These are phyloP conservation scores for Clohesyomyces aquaticus DNA, from an alignment of 495 filamentous ascomycete species.

Conservation along the genomic window DNA sequence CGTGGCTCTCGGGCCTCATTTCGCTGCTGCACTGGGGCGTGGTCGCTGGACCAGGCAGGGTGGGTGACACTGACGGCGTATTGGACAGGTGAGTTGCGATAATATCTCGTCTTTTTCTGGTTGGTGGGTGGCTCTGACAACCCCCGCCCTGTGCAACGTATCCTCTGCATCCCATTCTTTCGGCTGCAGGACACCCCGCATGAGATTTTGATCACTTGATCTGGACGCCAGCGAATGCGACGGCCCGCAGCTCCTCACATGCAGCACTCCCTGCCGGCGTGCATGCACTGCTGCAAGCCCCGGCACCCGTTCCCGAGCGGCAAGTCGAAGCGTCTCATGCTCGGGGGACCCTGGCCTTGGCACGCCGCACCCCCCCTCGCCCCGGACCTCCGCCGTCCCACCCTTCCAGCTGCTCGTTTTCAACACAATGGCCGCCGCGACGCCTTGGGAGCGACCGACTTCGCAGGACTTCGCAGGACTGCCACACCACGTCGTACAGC, in stretches of 20 bases:
- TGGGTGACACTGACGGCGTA: slow-evolving; percentile 73
- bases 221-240: slow-evolving; percentile 42
- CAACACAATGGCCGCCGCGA: background rate
- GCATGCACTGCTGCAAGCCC: slow-evolving; percentile 41
- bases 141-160: slow-evolving; percentile 15
- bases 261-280: slow-evolving; percentile 48
- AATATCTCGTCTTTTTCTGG: slow-evolving; percentile 33
- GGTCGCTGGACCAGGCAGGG: slow-evolving; percentile 69
- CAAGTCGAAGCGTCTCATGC: slow-evolving; percentile 39
- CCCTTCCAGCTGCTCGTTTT: no score
- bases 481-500: background rate
- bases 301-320: slow-evolving; percentile 37
- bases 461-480: slow-evolving; percentile 5
- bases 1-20: slow-evolving; percentile 75
- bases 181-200: slow-evolving; percentile 56
- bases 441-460: background rate
- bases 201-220: slow-evolving; percentile 72
- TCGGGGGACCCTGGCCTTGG: slow-evolving; percentile 12
- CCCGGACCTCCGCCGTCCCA: no score
- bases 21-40: slow-evolving; percentile 73
- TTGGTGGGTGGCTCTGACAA: slow-evolving; percentile 27
- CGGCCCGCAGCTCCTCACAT: slow-evolving; percentile 34
- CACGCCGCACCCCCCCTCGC: background rate
- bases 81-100: slow-evolving; percentile 82
- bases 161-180: slow-evolving; percentile 19